A percentile compares a stretch with the other conserved stretches of the same genome.
Evolutionary conservation across 768 basidiomycete genomes (phyloP).

Genomic region (Russula brevipes): DNA sequence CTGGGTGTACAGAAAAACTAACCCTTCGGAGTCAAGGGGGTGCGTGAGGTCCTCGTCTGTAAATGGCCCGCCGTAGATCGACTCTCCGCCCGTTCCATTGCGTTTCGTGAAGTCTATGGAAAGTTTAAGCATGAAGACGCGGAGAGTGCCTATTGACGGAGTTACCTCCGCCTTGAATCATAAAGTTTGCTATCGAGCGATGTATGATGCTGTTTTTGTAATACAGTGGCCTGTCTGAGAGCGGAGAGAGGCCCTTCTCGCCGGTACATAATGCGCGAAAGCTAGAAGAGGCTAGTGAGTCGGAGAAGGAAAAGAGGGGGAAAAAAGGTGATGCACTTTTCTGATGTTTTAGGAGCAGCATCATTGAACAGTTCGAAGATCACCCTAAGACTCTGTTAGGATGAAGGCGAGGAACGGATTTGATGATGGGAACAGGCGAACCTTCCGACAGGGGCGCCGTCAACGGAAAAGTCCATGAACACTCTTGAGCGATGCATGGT

Average conservation of each 20-base stretch:
- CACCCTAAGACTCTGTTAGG: constrained; percentile 40
- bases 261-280: constrained; percentile 86
- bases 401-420: not conserved
- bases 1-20: not conserved
- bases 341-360: constrained; percentile 64
- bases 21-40: constrained; percentile 62
- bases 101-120: constrained; percentile 68
- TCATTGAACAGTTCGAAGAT: constrained; percentile 75
- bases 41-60: constrained; percentile 68
- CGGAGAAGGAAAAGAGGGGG: constrained; percentile 2
- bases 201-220: constrained; percentile 80
- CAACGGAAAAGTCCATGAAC: constrained; percentile 62
- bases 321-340: constrained; percentile 59
- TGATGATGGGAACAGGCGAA: constrained; percentile 27
- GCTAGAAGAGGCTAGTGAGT: constrained; percentile 38
- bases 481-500: constrained; percentile 54
- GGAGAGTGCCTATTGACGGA: constrained; percentile 1
- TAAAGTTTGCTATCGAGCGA: constrained; percentile 71
- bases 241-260: constrained; percentile 65
- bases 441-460: constrained; percentile 51
- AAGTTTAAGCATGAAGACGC: not conserved
- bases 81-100: constrained; percentile 78
- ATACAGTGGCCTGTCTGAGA: constrained; percentile 64
- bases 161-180: constrained; percentile 77
- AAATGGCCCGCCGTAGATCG: constrained; percentile 73